Base-by-base conservation (phyloP, 371 early-diverging fungal genomes). In the Mycotypha africana region DNA sequence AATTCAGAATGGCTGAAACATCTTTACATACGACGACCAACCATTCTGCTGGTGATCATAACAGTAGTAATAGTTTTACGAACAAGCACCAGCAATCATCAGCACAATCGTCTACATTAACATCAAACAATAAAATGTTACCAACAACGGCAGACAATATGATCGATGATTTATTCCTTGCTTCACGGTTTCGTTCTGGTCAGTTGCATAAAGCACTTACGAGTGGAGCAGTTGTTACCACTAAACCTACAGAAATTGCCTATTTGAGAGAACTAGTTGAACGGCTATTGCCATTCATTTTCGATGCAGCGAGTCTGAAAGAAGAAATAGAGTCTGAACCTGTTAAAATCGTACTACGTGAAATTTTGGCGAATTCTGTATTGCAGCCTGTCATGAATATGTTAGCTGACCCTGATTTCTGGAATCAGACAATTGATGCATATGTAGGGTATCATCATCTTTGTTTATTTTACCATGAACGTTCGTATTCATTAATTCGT, bases 391-490 rank as follows among this genome's bases (percentile, higher is more conserved):
- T 86, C 3, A 50, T 92, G 44, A 72, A 84, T 16, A 72, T 77
- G 49, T 34, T 92, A 21, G 72, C 86, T 0, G 93, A 93, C 45
- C 88, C 93, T 1, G 92, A 92, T 61, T 91, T 79, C 39, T 84
- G 88, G 80, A 92, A 92, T 60, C 83, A 84, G 51, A 73, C 78
- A 4, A 71, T 93, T 21, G 85, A 85, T 42, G 50, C 56, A 9
- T 75, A 76, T 62, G 82, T 81, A 68, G 60, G n/a, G n/a, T n/a
- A n/a, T n/a, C n/a, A n/a, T n/a, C n/a, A n/a, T n/a, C n/a, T n/a
- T n/a, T n/a, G 78, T 53, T 10, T 43, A 6, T 14, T 40, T 42
- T 38, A 20, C 17, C 34, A 17, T 20, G 6, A 11, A 42, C 17
- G 19, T 25, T 34, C 14, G 21, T 22, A 9, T 11, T 20, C 10